Conservation (phyloP, 495 filamentous ascomycete species). For the Platismatia glauca region DNA sequence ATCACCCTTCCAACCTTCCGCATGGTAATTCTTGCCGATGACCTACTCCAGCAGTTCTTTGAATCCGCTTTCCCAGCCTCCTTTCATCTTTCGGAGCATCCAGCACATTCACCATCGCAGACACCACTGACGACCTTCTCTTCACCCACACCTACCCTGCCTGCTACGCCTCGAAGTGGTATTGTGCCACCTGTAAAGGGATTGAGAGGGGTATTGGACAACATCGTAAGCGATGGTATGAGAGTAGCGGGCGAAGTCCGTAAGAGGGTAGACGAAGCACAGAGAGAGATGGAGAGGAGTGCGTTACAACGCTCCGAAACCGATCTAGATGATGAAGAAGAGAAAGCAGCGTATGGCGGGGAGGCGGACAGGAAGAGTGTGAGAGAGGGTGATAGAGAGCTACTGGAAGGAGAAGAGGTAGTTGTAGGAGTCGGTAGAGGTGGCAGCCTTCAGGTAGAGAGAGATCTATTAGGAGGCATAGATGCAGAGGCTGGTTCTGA, state of each 20-base stretch:
- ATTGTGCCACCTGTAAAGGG: conserved; percentile 63
- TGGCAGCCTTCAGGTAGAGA: conserved; percentile 14
- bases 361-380: conserved; percentile 54
- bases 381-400: conserved; percentile 62
- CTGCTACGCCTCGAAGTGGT: conserved; percentile 32
- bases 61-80: conserved; percentile 68
- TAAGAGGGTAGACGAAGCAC: conserved; percentile 86
- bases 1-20: conserved; percentile 97
- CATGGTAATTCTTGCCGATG: conserved; percentile 96
- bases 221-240: conserved; percentile 95
- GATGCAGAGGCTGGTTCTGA: conserved; percentile 9
- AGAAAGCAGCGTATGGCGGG: conserved; percentile 33
- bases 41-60: conserved; percentile 92
- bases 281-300: conserved; percentile 73
- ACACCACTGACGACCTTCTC: conserved; percentile 59
- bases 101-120: conserved; percentile 29
- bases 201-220: conserved; percentile 84
- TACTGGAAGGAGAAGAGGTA: conserved; percentile 73
- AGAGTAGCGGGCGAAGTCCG: conserved; percentile 85
- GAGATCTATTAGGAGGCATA: conserved; percentile 17
- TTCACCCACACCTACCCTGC: conserved; percentile 46
- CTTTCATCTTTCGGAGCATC: conserved; percentile 53
- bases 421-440: conserved; percentile 40
- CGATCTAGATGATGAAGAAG: conserved; percentile 64
- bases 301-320: conserved; percentile 53